Conservation (phyloP, 768 basidiomycete species). For the Mycena polygramma region DNA sequence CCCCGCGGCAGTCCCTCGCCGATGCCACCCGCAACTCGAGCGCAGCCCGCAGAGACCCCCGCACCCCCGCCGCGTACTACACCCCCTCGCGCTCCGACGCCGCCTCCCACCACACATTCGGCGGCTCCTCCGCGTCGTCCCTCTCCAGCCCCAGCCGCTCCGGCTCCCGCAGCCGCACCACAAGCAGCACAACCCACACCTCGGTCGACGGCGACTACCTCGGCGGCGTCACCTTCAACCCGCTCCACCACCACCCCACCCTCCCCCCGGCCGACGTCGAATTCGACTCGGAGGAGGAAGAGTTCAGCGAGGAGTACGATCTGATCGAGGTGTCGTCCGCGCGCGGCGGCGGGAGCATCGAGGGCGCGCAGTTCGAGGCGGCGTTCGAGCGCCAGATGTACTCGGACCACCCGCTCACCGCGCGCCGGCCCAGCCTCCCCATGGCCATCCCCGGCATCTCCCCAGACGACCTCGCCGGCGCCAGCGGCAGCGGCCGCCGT, state of each 20-base stretch:
- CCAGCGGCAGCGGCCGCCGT: conserved; percentile 5
- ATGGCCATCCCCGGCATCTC: conserved; percentile 66
- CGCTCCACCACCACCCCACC: conserved; percentile 32
- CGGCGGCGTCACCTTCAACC: conserved; percentile 38
- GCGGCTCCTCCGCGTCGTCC: conserved; percentile 57
- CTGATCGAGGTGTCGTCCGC: conserved; percentile 32
- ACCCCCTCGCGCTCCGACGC: conserved; percentile 50
- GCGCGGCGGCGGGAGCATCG: conserved; percentile 36
- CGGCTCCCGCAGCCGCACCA: conserved; percentile 52
- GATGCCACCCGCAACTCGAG: conserved; percentile 41
- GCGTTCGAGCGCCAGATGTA: conserved; percentile 41
- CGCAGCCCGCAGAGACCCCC: conserved; percentile 42
- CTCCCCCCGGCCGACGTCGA: conserved; percentile 21
- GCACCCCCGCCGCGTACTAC: conserved; percentile 34
- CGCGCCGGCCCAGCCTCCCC: conserved; percentile 70
- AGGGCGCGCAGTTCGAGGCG: conserved; percentile 43
- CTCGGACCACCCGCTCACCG: conserved; percentile 23
- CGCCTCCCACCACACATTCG: conserved; percentile 65
- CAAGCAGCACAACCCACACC: conserved; percentile 45
- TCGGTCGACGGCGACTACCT: conserved; percentile 41
- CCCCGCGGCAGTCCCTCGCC: conserved; percentile 65
- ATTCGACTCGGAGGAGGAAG: conserved; percentile 39
- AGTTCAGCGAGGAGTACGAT: conserved; percentile 32
- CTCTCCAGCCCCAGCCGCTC: conserved; percentile 58
- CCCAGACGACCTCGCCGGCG: conserved; percentile 13